A percentile compares a stretch with the other conserved stretches of the same genome.
These are phyloP conservation scores for Podospora bellae-mahoneyi DNA, from an alignment of 495 filamentous ascomycete genomes.

Conservation along the genomic window DNA sequence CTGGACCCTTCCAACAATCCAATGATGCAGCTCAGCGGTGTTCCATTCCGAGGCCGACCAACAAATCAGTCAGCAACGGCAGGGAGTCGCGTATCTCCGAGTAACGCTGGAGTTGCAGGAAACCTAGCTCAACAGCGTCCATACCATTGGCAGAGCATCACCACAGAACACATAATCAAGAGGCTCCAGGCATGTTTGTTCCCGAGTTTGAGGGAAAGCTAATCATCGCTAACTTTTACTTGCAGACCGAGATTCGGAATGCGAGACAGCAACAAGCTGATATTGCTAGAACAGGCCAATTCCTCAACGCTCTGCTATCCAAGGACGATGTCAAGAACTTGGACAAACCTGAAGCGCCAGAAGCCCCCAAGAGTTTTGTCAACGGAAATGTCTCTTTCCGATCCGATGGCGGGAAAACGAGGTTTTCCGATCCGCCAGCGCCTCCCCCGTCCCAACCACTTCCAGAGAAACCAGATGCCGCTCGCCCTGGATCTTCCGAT, in stretches of 20 bases:
- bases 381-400: conserved; percentile 48
- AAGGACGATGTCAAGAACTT: conserved; percentile 67
- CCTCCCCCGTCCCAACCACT: conserved; percentile 89
- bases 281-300: conserved; percentile 74
- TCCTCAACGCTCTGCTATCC: conserved; percentile 69
- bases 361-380: conserved; percentile 38
- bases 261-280: conserved; percentile 86
- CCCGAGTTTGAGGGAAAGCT: not conserved
- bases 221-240: conserved; percentile 11
- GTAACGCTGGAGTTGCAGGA: conserved; percentile 58
- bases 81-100: conserved; percentile 54
- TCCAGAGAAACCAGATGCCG: conserved; percentile 80
- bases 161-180: conserved; percentile 93
- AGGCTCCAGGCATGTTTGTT: conserved; percentile 72
- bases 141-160: conserved; percentile 76
- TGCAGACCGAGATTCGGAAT: conserved; percentile 78
- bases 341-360: conserved; percentile 47
- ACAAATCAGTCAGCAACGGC: conserved; percentile 67
- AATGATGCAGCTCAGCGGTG: conserved; percentile 56
- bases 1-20: conserved; percentile 70
- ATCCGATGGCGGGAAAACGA: conserved; percentile 55
- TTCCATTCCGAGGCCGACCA: conserved; percentile 61
- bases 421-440: conserved; percentile 86
- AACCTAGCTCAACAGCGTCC: conserved; percentile 43
- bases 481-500: conserved; percentile 43